phyloP scores from a whole-genome alignment of 2,329 filamentous ascomycete species.

The Talaromyces amestolkiae region DNA sequence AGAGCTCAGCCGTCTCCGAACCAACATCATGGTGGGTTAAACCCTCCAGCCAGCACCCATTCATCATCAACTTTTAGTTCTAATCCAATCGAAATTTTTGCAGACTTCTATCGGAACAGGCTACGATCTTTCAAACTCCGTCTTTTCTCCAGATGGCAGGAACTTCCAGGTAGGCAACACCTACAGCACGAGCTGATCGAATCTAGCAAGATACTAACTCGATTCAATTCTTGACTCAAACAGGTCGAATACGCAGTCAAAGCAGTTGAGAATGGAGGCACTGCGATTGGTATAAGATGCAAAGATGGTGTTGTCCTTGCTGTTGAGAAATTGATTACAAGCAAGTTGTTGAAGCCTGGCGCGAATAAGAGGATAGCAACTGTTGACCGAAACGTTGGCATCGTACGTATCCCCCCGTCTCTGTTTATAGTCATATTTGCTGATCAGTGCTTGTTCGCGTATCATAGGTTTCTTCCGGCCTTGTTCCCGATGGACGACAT shows the following conservation, averaged over 20 bases:
- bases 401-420: slow-evolving; percentile 59
- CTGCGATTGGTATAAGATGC: slow-evolving; percentile 91
- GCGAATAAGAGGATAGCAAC: slow-evolving; percentile 98
- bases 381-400: slow-evolving; percentile 87
- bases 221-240: not conserved
- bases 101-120: slow-evolving; percentile 99
- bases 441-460: not conserved
- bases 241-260: slow-evolving; percentile 94
- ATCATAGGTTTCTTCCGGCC: slow-evolving; percentile 80
- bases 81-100: not conserved
- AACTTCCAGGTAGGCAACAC: slow-evolving; percentile 78
- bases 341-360: slow-evolving; percentile 90
- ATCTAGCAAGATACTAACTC: not conserved
- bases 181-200: not conserved
- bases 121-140: slow-evolving; percentile 98
- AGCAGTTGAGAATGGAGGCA: slow-evolving; percentile 96
- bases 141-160: slow-evolving; percentile 97
- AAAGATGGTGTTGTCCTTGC: slow-evolving; percentile 96
- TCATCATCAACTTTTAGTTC: not conserved
- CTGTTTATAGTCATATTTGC: not conserved
- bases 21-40: slow-evolving; percentile 14
- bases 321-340: slow-evolving; percentile 92
- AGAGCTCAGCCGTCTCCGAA: slow-evolving; percentile 1
- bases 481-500: slow-evolving; percentile 91
- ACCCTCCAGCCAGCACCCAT: not conserved